Evolutionary conservation across 805 yeast genomes (phyloP), one percentile per base, ranked within the genome.

Genomic region (Alloascoidea hylecoeti): DNA sequence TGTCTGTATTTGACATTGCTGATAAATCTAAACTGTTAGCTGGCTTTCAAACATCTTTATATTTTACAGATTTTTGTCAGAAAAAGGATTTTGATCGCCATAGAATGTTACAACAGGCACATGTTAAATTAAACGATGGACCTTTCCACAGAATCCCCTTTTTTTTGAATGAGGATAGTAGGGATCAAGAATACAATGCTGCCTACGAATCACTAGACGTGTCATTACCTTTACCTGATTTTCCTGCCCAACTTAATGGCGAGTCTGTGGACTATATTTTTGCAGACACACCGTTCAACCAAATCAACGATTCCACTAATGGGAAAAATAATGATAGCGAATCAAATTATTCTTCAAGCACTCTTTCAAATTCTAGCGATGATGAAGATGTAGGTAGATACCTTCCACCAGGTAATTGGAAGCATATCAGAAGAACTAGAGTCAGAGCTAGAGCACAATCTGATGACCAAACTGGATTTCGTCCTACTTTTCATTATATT

Each of bases 111-210:
- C 96, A 88, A 51, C 76, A 76, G 38, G 61, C 63, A 2, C 94
- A 82, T 53, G 56, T 88, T 1, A 58, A 70, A 15, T 45, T 61
- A 4, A 81, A 84, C 47, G 98, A 92, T 61, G 80, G 82, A 0
- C 85, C 95, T 0, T 85, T 74, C 44, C 92, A 84, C 46, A 58
- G 98, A 39, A 62, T 75, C 15, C 78, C 92, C 0, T 88, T 85
- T 51, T 54, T 89, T 18, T 52, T 89, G 5, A 67, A 70, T 2
- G 66, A 64, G 4, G 63, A 65, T 12, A 57, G 59, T 12, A 68
- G 77, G 39, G 68, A 66, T 36, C 53, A 57, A 0, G 47, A 47
- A 1, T 82, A 77, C 45, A 55, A 62, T n/a, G 61, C 62, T 3
- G 61, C 64, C 0, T 66, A 56, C 43, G 75, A 78, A 0, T 58